phyloP scores from a whole-genome alignment of 768 basidiomycete species.

The Mycena sanguinolenta region DNA sequence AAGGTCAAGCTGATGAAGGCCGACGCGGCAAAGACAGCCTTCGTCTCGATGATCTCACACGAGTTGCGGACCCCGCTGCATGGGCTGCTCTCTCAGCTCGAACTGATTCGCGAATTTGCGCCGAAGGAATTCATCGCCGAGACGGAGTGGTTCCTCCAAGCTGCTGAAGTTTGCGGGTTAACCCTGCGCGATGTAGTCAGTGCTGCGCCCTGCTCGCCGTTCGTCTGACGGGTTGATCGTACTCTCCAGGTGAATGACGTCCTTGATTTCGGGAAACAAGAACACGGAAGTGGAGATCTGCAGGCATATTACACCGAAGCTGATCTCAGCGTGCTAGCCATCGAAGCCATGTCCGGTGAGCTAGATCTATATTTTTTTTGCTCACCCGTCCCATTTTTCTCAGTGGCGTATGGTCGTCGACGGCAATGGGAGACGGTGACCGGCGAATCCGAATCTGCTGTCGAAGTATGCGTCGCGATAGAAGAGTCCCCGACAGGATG shows the following conservation, averaged over 20 bases:
- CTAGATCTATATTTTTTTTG: neutral
- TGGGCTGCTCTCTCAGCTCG: slow-evolving; percentile 25
- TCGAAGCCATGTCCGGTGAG: slow-evolving; percentile 15
- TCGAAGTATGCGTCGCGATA: slow-evolving; percentile 17
- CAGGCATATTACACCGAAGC: slow-evolving; percentile 16
- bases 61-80: slow-evolving; percentile 24
- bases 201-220: neutral
- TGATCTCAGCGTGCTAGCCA: slow-evolving; percentile 19
- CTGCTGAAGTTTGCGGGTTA: slow-evolving; percentile 22
- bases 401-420: slow-evolving; percentile 24
- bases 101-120: slow-evolving; percentile 25
- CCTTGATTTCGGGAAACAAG: slow-evolving; percentile 24
- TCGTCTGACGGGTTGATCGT: neutral
- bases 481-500: slow-evolving; percentile 24
- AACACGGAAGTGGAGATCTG: slow-evolving; percentile 9
- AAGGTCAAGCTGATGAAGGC: slow-evolving; percentile 26
- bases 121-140: slow-evolving; percentile 20
- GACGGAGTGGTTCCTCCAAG: slow-evolving; percentile 19
- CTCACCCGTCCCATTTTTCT: neutral
- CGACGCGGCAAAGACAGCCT: slow-evolving; percentile 23
- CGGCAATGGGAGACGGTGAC: slow-evolving; percentile 21
- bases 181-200: slow-evolving; percentile 23
- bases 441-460: slow-evolving; percentile 11
- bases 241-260: slow-evolving; percentile 14
- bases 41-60: slow-evolving; percentile 19